phyloP scores from a whole-genome alignment of 1,284 basidiomycete species.

The Ganoderma sp. region DNA sequence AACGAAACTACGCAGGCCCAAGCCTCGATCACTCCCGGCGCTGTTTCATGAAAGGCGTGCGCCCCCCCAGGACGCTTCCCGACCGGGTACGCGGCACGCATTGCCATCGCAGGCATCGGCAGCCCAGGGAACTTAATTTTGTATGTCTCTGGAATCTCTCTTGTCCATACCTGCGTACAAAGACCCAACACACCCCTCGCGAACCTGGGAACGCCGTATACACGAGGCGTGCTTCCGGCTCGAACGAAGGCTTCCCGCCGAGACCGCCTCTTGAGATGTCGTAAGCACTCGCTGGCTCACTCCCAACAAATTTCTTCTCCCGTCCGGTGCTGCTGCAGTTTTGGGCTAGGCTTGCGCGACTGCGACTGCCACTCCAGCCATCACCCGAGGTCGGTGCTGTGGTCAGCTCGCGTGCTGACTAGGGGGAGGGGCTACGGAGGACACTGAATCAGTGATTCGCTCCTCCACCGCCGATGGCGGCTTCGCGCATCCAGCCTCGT shows the following conservation, averaged over 20 bases:
- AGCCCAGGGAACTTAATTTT: not conserved
- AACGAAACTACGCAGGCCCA: not conserved
- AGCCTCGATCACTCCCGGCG: slow-evolving; percentile 1
- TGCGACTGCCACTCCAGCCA: not conserved
- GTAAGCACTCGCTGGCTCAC: not conserved
- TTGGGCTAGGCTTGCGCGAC: not conserved
- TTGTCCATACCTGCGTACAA: not conserved
- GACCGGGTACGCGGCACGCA: not conserved
- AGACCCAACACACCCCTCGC: not conserved
- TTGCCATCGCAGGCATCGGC: not conserved
- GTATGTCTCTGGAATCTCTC: not conserved
- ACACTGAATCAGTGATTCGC: slow-evolving; percentile 3
- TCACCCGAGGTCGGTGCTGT: slow-evolving; percentile 2
- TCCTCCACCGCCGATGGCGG: not conserved
- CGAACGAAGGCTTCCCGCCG: not conserved
- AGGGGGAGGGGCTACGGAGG: not conserved
- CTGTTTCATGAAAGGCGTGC: not conserved
- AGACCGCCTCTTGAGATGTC: not conserved
- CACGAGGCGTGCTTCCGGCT: slow-evolving; percentile 3
- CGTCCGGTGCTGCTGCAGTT: not conserved
- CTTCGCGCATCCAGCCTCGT: not conserved
- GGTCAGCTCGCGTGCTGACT: not conserved
- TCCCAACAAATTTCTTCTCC: not conserved
- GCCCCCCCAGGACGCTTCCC: not conserved
- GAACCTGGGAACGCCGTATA: not conserved